Evolutionary conservation across 2,329 filamentous ascomycete genomes (phyloP), one percentile per base, ranked within the genome.

Genomic region (Catunica adiposa): DNA sequence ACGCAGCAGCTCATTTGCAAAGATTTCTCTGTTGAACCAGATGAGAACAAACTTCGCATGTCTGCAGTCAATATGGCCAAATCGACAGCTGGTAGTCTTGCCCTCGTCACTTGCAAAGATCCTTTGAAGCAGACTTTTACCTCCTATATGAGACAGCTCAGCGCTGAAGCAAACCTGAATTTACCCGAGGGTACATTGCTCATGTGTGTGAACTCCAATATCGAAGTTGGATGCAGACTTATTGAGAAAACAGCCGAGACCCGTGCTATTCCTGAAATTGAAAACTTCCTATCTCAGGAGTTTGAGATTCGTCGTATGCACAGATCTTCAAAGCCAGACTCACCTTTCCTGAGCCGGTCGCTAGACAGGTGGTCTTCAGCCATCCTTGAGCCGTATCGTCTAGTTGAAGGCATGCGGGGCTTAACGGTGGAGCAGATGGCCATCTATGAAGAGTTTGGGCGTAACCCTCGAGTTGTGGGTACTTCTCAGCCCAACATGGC

Each of bases 121-220:
- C 92, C 92, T 15, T 75, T 98, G 15, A 82, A 92, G 59, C 92
- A 94, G 67, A 97, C 94, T 70, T 94, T 98, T 68, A 94, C 86
- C 55, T 98, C 97, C 69, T 94, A 97, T 65, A 89, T 98, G 67
- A 84, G 92, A 54, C 75, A 75, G 51, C 67, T 82, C n/a, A 76
- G 80, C 2, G 72, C 70, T 51, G 80, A 83, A 38, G 77, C 94
- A 38, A 82, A 87, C 55, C 84, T 87, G 54, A 86, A 86, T 15
- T 77, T 98, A 59, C 88, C 92, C 0, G 92, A 98, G 69, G 92
- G 92, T 5, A 86, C 92, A 31, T 92, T 98, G 59, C 79, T 97
- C 56, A 96, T 98, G 87, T 97, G 94, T 68, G 90, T 98, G 59
- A 98, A 97, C 67, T 90, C 94, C 61, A 98, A 98, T 66, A 77